Conservation (phyloP, 2,329 filamentous ascomycete genomes). For the Microascus cirrosus region DNA sequence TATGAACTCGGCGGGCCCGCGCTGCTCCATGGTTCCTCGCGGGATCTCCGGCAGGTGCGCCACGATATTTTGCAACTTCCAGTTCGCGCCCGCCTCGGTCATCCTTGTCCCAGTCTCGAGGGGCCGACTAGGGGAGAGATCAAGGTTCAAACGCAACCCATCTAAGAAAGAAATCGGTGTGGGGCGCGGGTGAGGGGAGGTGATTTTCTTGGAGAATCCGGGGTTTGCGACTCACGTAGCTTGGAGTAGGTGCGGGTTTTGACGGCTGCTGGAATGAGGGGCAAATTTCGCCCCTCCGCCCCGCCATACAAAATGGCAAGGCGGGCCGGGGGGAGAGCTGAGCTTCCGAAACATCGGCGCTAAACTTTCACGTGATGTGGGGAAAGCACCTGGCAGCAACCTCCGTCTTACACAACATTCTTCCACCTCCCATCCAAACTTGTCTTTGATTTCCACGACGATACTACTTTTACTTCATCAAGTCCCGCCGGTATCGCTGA, state of each 20-base stretch:
- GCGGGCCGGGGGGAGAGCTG: not conserved
- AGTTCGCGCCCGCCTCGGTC: constrained; percentile 1
- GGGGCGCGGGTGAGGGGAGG: not conserved
- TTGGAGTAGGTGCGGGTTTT: not conserved
- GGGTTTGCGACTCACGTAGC: not conserved
- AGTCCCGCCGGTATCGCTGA: too few relatives aligned
- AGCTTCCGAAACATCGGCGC: not conserved
- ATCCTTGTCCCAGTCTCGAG: not conserved
- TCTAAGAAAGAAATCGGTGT: not conserved
- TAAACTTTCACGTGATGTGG: not conserved
- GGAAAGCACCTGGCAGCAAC: too few relatives aligned
- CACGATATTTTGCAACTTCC: constrained; percentile 4
- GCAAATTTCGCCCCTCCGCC: not conserved
- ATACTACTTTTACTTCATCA: too few relatives aligned
- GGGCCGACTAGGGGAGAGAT: not conserved
- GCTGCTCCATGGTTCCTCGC: constrained; percentile 30
- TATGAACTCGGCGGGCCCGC: constrained; percentile 70
- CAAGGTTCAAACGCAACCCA: not conserved
- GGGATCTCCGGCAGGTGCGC: constrained; percentile 2
- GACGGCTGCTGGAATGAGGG: not conserved
- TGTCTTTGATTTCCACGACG: too few relatives aligned
- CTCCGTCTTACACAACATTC: too few relatives aligned
- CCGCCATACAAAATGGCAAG: not conserved
- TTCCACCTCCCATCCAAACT: too few relatives aligned
- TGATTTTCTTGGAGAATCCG: too few relatives aligned